phyloP scores from a whole-genome alignment of 441 rosid species.

The Macaranga tanarius region DNA sequence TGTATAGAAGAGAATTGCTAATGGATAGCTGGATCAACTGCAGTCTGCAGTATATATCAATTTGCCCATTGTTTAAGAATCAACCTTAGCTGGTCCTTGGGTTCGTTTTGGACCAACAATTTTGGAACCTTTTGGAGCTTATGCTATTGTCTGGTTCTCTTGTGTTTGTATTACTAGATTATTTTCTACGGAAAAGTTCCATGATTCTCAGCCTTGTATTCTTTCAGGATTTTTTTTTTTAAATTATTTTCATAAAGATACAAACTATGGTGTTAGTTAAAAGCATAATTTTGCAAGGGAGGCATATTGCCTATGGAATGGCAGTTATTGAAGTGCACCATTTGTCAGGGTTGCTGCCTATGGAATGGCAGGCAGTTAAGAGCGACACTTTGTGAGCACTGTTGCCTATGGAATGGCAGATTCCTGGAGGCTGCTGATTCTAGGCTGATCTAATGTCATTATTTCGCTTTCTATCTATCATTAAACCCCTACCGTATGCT shows the following conservation, averaged over 20 bases:
- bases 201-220: background rate
- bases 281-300: background rate
- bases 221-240: background rate
- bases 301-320: background rate
- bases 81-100: background rate
- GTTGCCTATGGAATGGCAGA: background rate
- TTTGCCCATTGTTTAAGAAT: constrained; percentile 14
- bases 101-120: background rate
- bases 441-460: too few species aligned
- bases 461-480: too few species aligned
- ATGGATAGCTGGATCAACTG: constrained; percentile 1
- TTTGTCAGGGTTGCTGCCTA: background rate
- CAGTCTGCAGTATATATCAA: background rate
- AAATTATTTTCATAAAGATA: too few species aligned
- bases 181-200: background rate
- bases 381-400: background rate
- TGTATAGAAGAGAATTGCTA: constrained; percentile 2
- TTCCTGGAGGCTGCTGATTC: too few species aligned
- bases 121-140: background rate
- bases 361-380: background rate
- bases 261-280: background rate
- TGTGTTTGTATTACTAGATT: background rate
- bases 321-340: background rate
- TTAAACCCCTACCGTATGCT: too few species aligned
- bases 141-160: background rate